These are phyloP conservation scores for Aeschynomene evenia DNA, from an alignment of 306 rosid species.

Conservation along the genomic window DNA sequence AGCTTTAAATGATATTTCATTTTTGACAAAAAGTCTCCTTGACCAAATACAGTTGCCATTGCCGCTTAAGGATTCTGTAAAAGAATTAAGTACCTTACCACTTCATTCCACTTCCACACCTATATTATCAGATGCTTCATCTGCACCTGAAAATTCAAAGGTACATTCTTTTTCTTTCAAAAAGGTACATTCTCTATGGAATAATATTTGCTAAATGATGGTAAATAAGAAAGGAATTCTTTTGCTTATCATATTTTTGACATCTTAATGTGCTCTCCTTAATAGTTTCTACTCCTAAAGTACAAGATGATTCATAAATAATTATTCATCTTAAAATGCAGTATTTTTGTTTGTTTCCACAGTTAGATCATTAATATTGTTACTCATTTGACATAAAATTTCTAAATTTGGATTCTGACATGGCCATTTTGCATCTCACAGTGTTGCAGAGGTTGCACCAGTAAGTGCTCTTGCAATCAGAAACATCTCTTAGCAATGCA, in stretches of 20 bases:
- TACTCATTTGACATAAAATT: neutral
- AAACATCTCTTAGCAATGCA: slow-evolving; percentile 50
- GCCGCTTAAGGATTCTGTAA: slow-evolving; percentile 32
- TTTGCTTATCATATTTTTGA: neutral
- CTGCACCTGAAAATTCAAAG: slow-evolving; percentile 38
- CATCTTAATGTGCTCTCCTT: neutral
- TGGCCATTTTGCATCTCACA: slow-evolving; percentile 32
- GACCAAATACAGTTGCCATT: slow-evolving; percentile 36
- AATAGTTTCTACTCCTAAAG: neutral
- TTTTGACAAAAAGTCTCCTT: slow-evolving; percentile 2
- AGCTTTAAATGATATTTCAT: slow-evolving; percentile 7
- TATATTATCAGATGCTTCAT: slow-evolving; percentile 37
- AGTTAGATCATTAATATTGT: neutral
- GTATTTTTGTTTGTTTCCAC: neutral
- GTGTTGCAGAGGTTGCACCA: slow-evolving; percentile 52
- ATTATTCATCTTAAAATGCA: neutral
- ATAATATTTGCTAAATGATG: neutral
- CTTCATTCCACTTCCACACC: slow-evolving; percentile 28
- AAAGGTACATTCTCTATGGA: slow-evolving; percentile 42
- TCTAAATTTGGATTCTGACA: slow-evolving; percentile 33
- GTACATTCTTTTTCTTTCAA: slow-evolving; percentile 50
- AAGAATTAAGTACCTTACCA: slow-evolving; percentile 43
- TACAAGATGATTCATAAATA: neutral
- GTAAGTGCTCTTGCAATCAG: slow-evolving; percentile 66
- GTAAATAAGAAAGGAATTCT: neutral